Evolutionary conservation across 2,329 filamentous ascomycete genomes (phyloP).

Genomic region (Aspergillus brunneoviolaceus): DNA sequence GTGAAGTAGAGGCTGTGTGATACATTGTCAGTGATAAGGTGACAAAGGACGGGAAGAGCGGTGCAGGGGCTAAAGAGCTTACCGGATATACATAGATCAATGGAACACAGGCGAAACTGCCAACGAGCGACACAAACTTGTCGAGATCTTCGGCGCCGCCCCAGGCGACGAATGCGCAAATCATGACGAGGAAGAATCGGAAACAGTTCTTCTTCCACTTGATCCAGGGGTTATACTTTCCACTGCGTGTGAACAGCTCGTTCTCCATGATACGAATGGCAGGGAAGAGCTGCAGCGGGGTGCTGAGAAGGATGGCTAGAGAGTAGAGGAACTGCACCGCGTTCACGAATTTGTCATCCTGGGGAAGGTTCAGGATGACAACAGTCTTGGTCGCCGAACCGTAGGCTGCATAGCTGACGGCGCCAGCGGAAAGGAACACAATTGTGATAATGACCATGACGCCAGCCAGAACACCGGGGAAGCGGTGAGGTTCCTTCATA

Average conservation of each 20-base stretch:
- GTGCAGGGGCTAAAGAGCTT: conserved; percentile 45
- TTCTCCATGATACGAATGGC: conserved; percentile 96
- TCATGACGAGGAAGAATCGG: conserved; percentile 84
- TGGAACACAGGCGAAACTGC: conserved; percentile 96
- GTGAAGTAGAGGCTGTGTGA: conserved; percentile 77
- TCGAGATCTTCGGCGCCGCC: conserved; percentile 88
- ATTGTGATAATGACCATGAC: conserved; percentile 96
- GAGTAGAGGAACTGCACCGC: conserved; percentile 95
- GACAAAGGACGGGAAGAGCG: not conserved
- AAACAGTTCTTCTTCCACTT: conserved; percentile 99
- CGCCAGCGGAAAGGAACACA: conserved; percentile 87
- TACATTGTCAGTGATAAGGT: conserved; percentile 7
- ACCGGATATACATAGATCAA: conserved; percentile 97
- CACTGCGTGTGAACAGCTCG: conserved; percentile 86
- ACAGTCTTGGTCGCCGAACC: conserved; percentile 95
- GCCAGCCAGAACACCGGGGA: conserved; percentile 79
- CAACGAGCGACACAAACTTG: conserved; percentile 95
- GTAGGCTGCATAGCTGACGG: conserved; percentile 92
- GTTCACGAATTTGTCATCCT: conserved; percentile 94
- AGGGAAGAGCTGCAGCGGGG: conserved; percentile 93
- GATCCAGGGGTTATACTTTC: conserved; percentile 97
- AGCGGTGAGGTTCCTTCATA: conserved; percentile 88
- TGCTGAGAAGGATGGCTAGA: conserved; percentile 93
- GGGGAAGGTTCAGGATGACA: conserved; percentile 91
- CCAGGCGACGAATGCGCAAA: conserved; percentile 88